Base-by-base conservation (phyloP, 257 asterid species). In the Fraxinus anomala region DNA sequence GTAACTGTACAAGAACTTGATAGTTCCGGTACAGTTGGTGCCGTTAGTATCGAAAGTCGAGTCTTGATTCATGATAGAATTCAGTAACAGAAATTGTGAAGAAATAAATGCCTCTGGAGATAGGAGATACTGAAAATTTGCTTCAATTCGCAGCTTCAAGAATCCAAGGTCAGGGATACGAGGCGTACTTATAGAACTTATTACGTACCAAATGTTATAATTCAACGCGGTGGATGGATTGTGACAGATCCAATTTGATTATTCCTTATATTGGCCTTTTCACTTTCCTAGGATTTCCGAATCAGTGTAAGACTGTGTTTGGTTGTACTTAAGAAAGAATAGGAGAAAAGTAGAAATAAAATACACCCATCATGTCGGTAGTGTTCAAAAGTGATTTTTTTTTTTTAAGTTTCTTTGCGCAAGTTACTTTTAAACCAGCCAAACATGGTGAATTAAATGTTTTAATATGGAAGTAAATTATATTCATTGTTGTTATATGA, bases 1-100 rank as follows among this genome's bases (percentile, higher is more conserved):
- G 85, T 92, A 94, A 71, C 97, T 94, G 89, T 91, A 94, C 47
- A 92, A 90, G 76, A 94, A 89, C 76, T 94, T 92, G 90, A 94
- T 63, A 3, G 44, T 39, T 39, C 44, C 11, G 39, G 39, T 36
- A 36, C 39, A 1, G 44, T 9, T 8, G 44, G 12, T 9, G 44
- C 2, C 2, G 12, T 39, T 39, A 39, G 73, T 72, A 73, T 61
- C 42, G 3, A 89, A 82, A 65, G 68, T 86, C 82, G 49, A 39
- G 26, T 73, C 37, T 26, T 75, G 84, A 70, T 76, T 80, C 93
- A 91, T 89, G 72, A 0, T 81, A 5, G 26, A 75, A 63, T 47
- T 30, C 40, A 70, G 82, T 73, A 76, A 26, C 77, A 71, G 5
- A 24, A 21, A 61, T 47, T 47, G 68, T n/a, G 28, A 61, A 7